phyloP scores from a whole-genome alignment of 306 rosid genomes.

The Pyrus betulifolia region DNA sequence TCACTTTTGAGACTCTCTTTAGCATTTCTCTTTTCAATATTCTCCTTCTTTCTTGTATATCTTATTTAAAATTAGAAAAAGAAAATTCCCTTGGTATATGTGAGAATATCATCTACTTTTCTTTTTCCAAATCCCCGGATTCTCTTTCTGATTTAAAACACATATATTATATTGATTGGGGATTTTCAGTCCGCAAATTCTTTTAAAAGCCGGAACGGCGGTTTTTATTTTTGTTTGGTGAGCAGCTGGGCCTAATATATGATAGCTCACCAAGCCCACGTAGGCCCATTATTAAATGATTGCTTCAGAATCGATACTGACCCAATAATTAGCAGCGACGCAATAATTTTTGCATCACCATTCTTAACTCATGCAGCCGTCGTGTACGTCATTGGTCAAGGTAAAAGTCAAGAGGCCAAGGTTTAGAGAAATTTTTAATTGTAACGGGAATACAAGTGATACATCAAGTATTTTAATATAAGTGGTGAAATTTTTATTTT shows the following conservation, averaged over 20 bases:
- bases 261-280: background rate
- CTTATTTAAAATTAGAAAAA: slow-evolving; percentile 1
- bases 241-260: no score
- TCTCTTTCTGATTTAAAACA: background rate
- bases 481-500: no score
- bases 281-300: background rate
- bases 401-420: background rate
- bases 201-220: no score
- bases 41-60: background rate
- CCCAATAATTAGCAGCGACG: background rate
- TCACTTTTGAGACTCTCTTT: no score
- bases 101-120: slow-evolving; percentile 30
- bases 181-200: background rate
- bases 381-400: background rate
- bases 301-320: background rate
- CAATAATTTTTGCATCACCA: background rate
- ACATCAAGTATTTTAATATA: no score
- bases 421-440: background rate
- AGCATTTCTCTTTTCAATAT: background rate
- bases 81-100: slow-evolving; percentile 15
- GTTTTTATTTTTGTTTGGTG: no score
- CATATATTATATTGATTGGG: background rate
- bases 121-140: slow-evolving; percentile 20
- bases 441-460: no score
- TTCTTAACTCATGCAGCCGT: background rate